phyloP scores from a whole-genome alignment of 495 filamentous ascomycete genomes.

The Sordaria brevicollis region DNA sequence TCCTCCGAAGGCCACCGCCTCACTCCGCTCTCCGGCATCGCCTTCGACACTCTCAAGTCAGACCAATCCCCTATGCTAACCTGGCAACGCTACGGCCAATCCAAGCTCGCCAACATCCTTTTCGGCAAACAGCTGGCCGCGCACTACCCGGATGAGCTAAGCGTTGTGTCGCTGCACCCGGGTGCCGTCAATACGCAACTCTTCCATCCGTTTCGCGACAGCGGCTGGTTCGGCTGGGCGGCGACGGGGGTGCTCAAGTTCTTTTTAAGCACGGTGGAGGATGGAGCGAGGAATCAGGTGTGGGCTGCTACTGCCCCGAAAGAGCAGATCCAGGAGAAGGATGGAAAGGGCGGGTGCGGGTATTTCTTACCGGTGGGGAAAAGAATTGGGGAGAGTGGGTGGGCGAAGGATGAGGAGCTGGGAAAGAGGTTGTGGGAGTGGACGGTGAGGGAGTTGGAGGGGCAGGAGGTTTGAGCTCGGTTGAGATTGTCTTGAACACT shows the following conservation, averaged over 20 bases:
- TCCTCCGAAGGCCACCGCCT: slow-evolving; percentile 27
- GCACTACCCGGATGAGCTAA: slow-evolving; percentile 43
- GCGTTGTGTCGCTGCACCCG: slow-evolving; percentile 52
- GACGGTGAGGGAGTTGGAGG: slow-evolving; percentile 44
- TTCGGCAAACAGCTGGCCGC: slow-evolving; percentile 48
- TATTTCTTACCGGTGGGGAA: slow-evolving; percentile 27
- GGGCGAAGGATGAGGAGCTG: slow-evolving; percentile 37
- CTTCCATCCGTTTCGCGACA: slow-evolving; percentile 12
- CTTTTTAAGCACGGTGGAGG: slow-evolving; percentile 23
- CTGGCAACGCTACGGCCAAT: slow-evolving; percentile 48
- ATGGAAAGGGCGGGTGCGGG: slow-evolving; percentile 9
- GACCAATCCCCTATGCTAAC: slow-evolving; percentile 17
- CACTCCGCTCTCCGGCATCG: slow-evolving; percentile 26
- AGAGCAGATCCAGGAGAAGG: slow-evolving; percentile 26
- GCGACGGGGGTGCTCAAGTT: slow-evolving; percentile 5
- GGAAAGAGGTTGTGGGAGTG: slow-evolving; percentile 50
- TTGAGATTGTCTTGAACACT: too few species aligned
- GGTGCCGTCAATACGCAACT: slow-evolving; percentile 52
- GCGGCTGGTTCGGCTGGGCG: slow-evolving; percentile 3
- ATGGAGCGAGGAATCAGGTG: slow-evolving; percentile 49
- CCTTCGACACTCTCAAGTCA: slow-evolving; percentile 28
- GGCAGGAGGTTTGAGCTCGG: neutral
- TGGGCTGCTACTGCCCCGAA: slow-evolving; percentile 42
- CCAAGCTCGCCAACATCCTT: slow-evolving; percentile 64
- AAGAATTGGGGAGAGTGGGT: neutral